Percentiles rank a stretch among this genome's conserved stretches.
phyloP scores from a whole-genome alignment of 768 basidiomycete genomes.

The Kwoniella dendrophila region DNA sequence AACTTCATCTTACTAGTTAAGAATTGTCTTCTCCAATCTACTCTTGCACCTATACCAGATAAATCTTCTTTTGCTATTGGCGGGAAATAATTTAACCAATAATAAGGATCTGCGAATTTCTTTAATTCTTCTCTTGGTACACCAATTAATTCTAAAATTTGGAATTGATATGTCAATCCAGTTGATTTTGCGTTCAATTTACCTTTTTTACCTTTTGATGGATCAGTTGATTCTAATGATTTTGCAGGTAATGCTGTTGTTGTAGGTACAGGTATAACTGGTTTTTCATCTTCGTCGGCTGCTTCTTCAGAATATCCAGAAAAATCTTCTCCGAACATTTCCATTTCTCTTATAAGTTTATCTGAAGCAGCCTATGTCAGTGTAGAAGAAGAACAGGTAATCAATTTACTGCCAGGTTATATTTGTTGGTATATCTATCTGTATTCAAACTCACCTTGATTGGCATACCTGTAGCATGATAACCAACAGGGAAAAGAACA shows the following conservation, averaged over 20 bases:
- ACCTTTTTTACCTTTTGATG: slow-evolving; percentile 85
- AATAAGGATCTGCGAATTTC: slow-evolving; percentile 89
- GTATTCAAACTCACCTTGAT: slow-evolving; percentile 89
- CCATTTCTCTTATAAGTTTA: slow-evolving; percentile 96
- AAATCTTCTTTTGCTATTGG: slow-evolving; percentile 92
- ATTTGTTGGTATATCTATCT: not conserved
- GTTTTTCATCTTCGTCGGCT: slow-evolving; percentile 52
- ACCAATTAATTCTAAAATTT: slow-evolving; percentile 94
- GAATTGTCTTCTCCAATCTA: slow-evolving; percentile 96
- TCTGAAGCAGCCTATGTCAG: slow-evolving; percentile 88
- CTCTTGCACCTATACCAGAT: slow-evolving; percentile 83
- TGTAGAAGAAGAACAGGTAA: too few species aligned
- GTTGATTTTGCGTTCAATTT: slow-evolving; percentile 91
- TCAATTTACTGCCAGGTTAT: too few species aligned
- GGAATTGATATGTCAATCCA: slow-evolving; percentile 94
- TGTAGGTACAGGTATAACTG: slow-evolving; percentile 57
- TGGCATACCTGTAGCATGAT: slow-evolving; percentile 98
- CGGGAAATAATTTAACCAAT: slow-evolving; percentile 94
- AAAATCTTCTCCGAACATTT: slow-evolving; percentile 89
- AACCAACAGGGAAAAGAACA: slow-evolving; percentile 93
- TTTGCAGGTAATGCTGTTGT: slow-evolving; percentile 44
- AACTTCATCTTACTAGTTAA: slow-evolving; percentile 64
- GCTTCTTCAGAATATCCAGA: slow-evolving; percentile 63
- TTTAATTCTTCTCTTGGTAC: slow-evolving; percentile 88
- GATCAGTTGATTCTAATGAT: slow-evolving; percentile 50